These are phyloP conservation scores for Tanacetum coccineum DNA, from an alignment of 129 eudicot genomes.

Conservation along the genomic window DNA sequence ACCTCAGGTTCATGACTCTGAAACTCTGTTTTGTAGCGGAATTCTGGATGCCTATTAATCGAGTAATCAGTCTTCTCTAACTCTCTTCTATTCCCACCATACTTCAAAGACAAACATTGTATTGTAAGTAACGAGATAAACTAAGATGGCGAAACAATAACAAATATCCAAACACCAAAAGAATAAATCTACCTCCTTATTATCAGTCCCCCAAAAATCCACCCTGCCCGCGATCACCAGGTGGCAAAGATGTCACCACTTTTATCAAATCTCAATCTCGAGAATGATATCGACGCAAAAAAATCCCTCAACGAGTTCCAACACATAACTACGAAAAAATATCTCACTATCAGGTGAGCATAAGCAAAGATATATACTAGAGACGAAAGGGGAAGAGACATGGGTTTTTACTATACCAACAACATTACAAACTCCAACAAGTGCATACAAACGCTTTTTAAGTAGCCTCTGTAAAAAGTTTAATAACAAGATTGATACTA, in stretches of 20 bases:
- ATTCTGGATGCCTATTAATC: slow-evolving; percentile 87
- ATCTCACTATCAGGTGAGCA: neutral
- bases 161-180: slow-evolving; percentile 4
- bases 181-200: slow-evolving; percentile 65
- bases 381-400: too few species aligned
- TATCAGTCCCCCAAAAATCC: slow-evolving; percentile 91
- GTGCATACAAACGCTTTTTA: slow-evolving; percentile 11
- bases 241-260: slow-evolving; percentile 99
- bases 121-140: slow-evolving; percentile 5
- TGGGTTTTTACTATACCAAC: too few species aligned
- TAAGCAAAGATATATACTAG: too few species aligned
- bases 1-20: slow-evolving; percentile 99
- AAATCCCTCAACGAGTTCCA: slow-evolving; percentile 9
- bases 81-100: slow-evolving; percentile 70
- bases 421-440: too few species aligned
- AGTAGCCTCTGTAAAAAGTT: slow-evolving; percentile 11
- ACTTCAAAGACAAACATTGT: slow-evolving; percentile 42
- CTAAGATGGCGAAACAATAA: slow-evolving; percentile 2
- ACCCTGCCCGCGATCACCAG: slow-evolving; percentile 98
- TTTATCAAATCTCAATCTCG: slow-evolving; percentile 96
- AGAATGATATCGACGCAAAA: slow-evolving; percentile 82
- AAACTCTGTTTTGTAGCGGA: slow-evolving; percentile 96
- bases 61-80: slow-evolving; percentile 71
- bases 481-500: too few species aligned
- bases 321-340: slow-evolving; percentile 14